Base-by-base conservation (phyloP, 257 asterid genomes). In the Solanum gracilifrons region DNA sequence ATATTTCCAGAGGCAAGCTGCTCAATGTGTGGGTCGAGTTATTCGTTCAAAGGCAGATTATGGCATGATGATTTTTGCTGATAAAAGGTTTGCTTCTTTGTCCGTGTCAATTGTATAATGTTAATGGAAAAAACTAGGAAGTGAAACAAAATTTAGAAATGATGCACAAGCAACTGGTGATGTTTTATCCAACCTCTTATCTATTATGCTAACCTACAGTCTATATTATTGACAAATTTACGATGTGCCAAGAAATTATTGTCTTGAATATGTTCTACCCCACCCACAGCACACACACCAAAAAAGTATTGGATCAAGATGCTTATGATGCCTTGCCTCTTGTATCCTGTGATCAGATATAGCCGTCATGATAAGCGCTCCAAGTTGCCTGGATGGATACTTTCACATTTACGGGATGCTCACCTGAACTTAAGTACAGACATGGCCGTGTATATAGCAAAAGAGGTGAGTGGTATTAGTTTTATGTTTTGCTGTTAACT, bases 61-160 rank as follows among this genome's bases (percentile, higher is more conserved):
- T 88, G 99, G 99, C 88, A 97, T 97, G 99, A 97, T 97, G 99
- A 95, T 97, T 75, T 97, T 97, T 91, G 99, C 98, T 58, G 99
- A 95, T 93, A 95, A 97, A 91, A 97, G 99, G 99, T 95, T 84
- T 51, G 90, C 87, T 87, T 82, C 74, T 79, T 35, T 39, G 62
- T 64, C 84, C 4, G 41, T 18, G 75, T 60, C 82, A 5, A 21
- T 10, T 48, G 33, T 11, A 23, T 46, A 73, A 60, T 88, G 46
- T 31, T 18, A 80, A 46, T 80, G 46, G 39, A 80, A 80, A 29
- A 15, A 27, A 80, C 29, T 27, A 29, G 41, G 27, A 80, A 43
- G 37, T 27, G 41, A 31, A 79, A 39, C 12, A 76, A 23, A 23
- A 77, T 41, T 25, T 77, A 41, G 36, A 77, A 77, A 77, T 13